These are phyloP conservation scores for Helianthus annuus DNA, from an alignment of 129 eudicot species.

Conservation along the genomic window DNA sequence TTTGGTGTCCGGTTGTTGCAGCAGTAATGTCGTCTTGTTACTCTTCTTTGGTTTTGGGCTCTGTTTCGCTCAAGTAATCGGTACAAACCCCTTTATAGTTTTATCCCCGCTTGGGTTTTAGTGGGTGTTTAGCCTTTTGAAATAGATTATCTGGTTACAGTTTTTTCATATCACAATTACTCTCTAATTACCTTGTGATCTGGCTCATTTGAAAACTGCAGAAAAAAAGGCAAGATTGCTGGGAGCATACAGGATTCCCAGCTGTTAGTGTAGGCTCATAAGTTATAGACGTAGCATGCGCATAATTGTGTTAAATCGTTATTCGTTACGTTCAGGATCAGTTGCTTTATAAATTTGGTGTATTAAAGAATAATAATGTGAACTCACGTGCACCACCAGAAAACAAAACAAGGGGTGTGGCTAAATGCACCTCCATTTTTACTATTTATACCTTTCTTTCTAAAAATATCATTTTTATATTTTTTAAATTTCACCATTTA, in stretches of 20 bases:
- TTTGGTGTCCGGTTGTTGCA: conserved; percentile 57
- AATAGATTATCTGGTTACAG: neutral
- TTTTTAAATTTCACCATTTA: too few species aligned
- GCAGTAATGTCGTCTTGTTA: conserved; percentile 67
- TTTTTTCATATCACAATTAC: too few species aligned
- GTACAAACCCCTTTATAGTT: conserved; percentile 12
- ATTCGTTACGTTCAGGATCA: neutral
- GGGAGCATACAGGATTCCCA: conserved; percentile 50
- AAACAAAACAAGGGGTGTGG: too few species aligned
- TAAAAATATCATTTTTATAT: too few species aligned
- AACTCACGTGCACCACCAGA: too few species aligned
- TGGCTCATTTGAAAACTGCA: conserved; percentile 10
- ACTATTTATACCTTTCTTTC: too few species aligned
- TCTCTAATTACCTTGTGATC: neutral
- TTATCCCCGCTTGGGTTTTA: neutral
- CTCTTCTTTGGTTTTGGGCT: conserved; percentile 60
- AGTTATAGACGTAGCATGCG: conserved; percentile 69
- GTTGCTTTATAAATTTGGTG: neutral
- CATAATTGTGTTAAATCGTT: conserved; percentile 49
- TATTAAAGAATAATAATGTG: too few species aligned
- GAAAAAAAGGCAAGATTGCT: conserved; percentile 48
- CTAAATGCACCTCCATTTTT: too few species aligned
- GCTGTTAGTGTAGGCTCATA: conserved; percentile 46
- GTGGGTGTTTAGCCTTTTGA: neutral
- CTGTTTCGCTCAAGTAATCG: conserved; percentile 52